A percentile compares a stretch with the other conserved stretches of the same genome.
Conservation (phyloP, 257 asterid species). For the Dorcoceras hygrometricum region DNA sequence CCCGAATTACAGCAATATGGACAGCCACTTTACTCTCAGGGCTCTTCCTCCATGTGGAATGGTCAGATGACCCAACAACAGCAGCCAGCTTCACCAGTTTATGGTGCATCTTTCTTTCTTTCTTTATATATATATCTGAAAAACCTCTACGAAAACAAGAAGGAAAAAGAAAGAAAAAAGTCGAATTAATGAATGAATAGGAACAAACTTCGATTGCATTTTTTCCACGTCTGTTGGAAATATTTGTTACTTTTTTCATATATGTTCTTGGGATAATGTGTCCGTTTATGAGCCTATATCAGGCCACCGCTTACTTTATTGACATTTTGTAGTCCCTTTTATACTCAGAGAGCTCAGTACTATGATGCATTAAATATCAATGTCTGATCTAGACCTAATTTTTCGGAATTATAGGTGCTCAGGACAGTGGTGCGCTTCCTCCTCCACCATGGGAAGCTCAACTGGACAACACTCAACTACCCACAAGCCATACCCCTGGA, state of each 20-base stretch:
- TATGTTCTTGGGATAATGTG: too few species aligned
- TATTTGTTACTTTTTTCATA: background rate
- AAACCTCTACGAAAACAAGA: background rate
- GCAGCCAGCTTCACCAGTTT: slow-evolving; percentile 69
- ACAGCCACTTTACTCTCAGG: slow-evolving; percentile 52
- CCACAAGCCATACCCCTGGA: slow-evolving; percentile 41
- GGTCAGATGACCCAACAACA: slow-evolving; percentile 61
- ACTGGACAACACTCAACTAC: slow-evolving; percentile 39
- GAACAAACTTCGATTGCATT: background rate
- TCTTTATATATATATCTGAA: background rate
- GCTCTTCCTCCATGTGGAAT: slow-evolving; percentile 59
- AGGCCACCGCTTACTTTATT: background rate
- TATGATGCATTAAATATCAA: background rate
- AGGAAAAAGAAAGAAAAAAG: too few species aligned
- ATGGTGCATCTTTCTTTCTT: slow-evolving; percentile 44
- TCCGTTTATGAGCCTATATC: background rate
- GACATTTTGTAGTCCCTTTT: background rate
- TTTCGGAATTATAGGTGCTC: slow-evolving; percentile 39
- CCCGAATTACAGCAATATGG: slow-evolving; percentile 45
- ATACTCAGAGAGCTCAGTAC: background rate
- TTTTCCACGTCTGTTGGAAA: background rate
- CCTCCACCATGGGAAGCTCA: slow-evolving; percentile 98
- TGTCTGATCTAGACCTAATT: slow-evolving; percentile 7
- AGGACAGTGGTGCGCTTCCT: slow-evolving; percentile 53
- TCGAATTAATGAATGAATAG: background rate